Evolutionary conservation across 495 filamentous ascomycete genomes (phyloP).

Genomic region (Talaromyces stipitatus): DNA sequence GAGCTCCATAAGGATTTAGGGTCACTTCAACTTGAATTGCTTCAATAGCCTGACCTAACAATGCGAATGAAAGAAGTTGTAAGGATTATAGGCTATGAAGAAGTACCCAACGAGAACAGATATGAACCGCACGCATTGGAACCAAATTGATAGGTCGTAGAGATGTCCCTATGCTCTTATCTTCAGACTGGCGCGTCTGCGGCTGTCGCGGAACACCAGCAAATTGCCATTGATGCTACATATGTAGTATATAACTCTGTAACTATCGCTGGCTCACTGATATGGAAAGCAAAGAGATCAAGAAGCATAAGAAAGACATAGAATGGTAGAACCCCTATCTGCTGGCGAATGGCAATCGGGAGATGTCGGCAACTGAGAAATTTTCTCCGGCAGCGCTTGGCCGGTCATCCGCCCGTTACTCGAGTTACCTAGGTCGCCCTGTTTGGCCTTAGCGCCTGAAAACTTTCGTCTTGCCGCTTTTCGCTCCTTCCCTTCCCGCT

Average conservation of each 20-base stretch:
- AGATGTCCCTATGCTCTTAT: too few species aligned
- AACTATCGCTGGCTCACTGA: too few species aligned
- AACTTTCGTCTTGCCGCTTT: conserved; percentile 11
- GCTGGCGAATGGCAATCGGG: conserved; percentile 21
- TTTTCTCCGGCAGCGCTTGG: not conserved
- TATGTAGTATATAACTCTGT: too few species aligned
- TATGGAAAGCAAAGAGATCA: not conserved
- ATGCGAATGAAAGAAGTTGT: not conserved
- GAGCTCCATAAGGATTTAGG: too few species aligned
- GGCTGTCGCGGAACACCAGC: not conserved
- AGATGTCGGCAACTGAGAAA: conserved; percentile 31
- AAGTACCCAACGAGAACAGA: too few species aligned
- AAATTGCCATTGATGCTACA: not conserved
- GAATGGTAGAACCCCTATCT: not conserved
- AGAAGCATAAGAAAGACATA: not conserved
- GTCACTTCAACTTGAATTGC: too few species aligned
- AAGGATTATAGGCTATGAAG: too few species aligned
- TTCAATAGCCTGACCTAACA: too few species aligned
- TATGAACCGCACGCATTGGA: too few species aligned
- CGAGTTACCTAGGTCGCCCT: conserved; percentile 9
- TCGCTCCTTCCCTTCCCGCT: conserved; percentile 29
- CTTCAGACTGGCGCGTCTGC: not conserved
- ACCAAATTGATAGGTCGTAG: too few species aligned
- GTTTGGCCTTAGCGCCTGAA: conserved; percentile 21
- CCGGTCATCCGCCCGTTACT: conserved; percentile 16